phyloP scores from a whole-genome alignment of 129 eudicot genomes.

The Ambrosia artemisiifolia region DNA sequence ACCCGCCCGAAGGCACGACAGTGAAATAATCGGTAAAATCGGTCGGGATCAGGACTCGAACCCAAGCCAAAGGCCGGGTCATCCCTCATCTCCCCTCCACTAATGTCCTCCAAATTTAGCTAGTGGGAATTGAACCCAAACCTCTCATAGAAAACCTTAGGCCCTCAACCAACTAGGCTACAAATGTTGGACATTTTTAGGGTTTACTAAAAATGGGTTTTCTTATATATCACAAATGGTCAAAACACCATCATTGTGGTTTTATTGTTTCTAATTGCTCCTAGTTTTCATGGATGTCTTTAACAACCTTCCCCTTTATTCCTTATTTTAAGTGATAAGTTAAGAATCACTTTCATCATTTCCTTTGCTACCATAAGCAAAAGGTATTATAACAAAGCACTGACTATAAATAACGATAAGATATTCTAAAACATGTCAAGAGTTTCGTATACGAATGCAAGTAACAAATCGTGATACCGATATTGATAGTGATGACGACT shows the following conservation, averaged over 20 bases:
- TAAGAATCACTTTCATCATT: slow-evolving; percentile 31
- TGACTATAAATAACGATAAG: slow-evolving; percentile 18
- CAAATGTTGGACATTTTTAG: too few species aligned
- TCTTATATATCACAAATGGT: slow-evolving; percentile 9
- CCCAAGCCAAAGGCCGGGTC: too few species aligned
- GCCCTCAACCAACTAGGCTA: too few species aligned
- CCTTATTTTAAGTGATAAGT: slow-evolving; percentile 30
- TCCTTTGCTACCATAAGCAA: slow-evolving; percentile 30
- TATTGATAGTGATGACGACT: neutral
- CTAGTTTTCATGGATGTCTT: slow-evolving; percentile 13
- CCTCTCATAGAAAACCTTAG: too few species aligned
- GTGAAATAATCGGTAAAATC: too few species aligned
- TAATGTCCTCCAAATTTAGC: too few species aligned
- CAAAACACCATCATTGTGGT: slow-evolving; percentile 25
- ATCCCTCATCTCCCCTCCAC: too few species aligned
- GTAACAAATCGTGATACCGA: neutral
- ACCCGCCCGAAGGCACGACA: too few species aligned
- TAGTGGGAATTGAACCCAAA: too few species aligned
- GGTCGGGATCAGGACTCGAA: too few species aligned
- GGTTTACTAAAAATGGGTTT: too few species aligned
- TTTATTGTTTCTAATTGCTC: slow-evolving; percentile 18
- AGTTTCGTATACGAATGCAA: too few species aligned
- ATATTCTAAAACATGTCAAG: slow-evolving; percentile 6
- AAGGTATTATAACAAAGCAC: slow-evolving; percentile 27
- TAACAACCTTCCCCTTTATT: slow-evolving; percentile 16